Evolutionary conservation across 306 rosid genomes (phyloP), one percentile per base, ranked within the genome.

Genomic region (Acacia melanoxylon): DNA sequence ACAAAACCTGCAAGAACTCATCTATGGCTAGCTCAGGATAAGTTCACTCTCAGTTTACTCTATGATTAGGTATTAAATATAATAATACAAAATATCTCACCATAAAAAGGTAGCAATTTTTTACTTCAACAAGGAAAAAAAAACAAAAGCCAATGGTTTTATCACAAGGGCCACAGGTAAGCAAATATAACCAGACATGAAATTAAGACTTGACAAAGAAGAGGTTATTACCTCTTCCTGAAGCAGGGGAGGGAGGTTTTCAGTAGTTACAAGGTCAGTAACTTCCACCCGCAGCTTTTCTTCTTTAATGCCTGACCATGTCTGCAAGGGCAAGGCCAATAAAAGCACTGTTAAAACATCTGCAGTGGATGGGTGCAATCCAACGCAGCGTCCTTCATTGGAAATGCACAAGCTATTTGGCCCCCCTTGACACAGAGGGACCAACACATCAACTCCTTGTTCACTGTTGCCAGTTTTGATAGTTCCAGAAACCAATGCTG

Each of bases 301-400:
- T 41, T 88, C 92, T 78, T 83, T 86, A 29, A 95, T 84, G 83
- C 89, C 89, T 22, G 89, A 83, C 99, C 99, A 95, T 62, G 97
- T 88, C 46, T 63, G 77, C 61, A 84, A 83, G 9, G 99, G 99
- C 88, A 95, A 82, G 17, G 97, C 88, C 74, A 95, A 81, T 61
- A 95, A 68, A 81, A 95, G 95, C 78, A 93, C 91, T 5, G 98
- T 93, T 40, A 93, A 85, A 83, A 93, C 94, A 79, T 95, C 95
- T 49, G 86, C 86, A 8, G 90, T 83, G 35, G 95, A 93, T n/a
- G 99, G 98, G 72, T 88, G 94, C 90, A 87, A 85, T 67, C 91
- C 91, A n/a, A 81, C 82, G 86, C 99, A 91, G 56, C 78, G 78
- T 65, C 97, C 96, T 85, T 90, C 87, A 74, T 86, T 82, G 61